Evolutionary conservation across 2,329 filamentous ascomycete species (phyloP).

Genomic region (Aspergillus sp.): DNA sequence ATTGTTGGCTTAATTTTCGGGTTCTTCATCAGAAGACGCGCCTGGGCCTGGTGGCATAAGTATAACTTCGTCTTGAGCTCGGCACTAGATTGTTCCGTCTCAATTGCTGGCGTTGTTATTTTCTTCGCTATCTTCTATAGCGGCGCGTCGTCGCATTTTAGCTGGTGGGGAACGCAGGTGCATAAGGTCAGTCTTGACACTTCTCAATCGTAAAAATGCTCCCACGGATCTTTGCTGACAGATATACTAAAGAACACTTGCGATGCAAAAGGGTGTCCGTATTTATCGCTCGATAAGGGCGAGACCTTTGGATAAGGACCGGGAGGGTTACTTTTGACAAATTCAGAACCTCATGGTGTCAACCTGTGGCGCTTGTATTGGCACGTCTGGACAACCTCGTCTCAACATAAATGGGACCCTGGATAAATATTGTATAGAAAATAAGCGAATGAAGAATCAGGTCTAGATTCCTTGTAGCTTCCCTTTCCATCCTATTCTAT

Average conservation of each 20-base stretch:
- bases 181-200: constrained; percentile 12
- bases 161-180: constrained; percentile 22
- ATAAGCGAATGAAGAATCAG: too few relatives aligned
- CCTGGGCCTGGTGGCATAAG: constrained; percentile 62
- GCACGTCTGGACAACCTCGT: too few relatives aligned
- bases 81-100: constrained; percentile 48
- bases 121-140: constrained; percentile 23
- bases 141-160: constrained; percentile 14
- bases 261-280: not conserved
- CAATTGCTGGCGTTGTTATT: constrained; percentile 19
- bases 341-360: too few relatives aligned
- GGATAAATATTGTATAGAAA: too few relatives aligned
- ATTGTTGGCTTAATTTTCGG: constrained; percentile 59
- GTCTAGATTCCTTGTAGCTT: not conserved
- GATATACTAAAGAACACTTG: not conserved
- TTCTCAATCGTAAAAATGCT: too few relatives aligned
- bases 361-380: too few relatives aligned
- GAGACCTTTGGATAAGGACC: not conserved
- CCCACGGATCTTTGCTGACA: not conserved
- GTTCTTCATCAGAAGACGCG: constrained; percentile 53
- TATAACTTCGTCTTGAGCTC: constrained; percentile 68
- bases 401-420: too few relatives aligned
- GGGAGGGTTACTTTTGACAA: too few relatives aligned
- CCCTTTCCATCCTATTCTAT: not conserved
- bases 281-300: not conserved